Evolutionary conservation across 768 basidiomycete genomes (phyloP), one percentile per base, ranked within the genome.

Genomic region (Tremella mesenterica): DNA sequence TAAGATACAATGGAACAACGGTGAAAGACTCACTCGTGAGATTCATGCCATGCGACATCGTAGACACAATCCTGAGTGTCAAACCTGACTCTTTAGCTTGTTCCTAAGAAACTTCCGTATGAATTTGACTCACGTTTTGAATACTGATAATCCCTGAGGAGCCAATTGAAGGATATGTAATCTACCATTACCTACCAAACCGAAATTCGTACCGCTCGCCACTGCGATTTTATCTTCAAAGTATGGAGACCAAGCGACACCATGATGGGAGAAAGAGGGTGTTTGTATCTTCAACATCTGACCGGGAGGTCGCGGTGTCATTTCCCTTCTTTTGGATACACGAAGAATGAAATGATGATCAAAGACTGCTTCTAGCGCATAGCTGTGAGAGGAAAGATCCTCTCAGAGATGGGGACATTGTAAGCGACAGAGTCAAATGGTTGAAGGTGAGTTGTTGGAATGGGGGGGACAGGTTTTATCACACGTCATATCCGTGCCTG

Each of bases 171-270:
- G 33, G 23, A 74, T 30, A 54, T 71, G 85, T 38, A 96, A 69
- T n/a, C 92, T 79, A 0, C 93, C 93, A 73, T 95, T 96, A 23
- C 93, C 93, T 28, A 96, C 86, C 3, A 97, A 79, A 2, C 93
- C 93, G 72, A 89, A 96, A 74, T 96, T 93, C 25, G 90, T 87
- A 0, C 88, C 79, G 5, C 87, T 87, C 4, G 74, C 76, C 2
- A 74, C 59, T 3, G 76, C 76, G 13, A 75, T 61, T 16, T 63
- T 56, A 28, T 60, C 58, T 41, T 72, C 71, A 55, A 65, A 70
- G 65, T 74, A 74, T 6, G 73, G 73, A 8, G 69, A 71, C 59
- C 64, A 75, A 12, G 66, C 65, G 31, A 76, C 25, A 8, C 52
- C 48, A 52, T 76, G 70, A 55, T 72, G 71, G 3, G 73, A 60